phyloP scores from a whole-genome alignment of 2,329 filamentous ascomycete species.

The Talaromyces sp. region DNA sequence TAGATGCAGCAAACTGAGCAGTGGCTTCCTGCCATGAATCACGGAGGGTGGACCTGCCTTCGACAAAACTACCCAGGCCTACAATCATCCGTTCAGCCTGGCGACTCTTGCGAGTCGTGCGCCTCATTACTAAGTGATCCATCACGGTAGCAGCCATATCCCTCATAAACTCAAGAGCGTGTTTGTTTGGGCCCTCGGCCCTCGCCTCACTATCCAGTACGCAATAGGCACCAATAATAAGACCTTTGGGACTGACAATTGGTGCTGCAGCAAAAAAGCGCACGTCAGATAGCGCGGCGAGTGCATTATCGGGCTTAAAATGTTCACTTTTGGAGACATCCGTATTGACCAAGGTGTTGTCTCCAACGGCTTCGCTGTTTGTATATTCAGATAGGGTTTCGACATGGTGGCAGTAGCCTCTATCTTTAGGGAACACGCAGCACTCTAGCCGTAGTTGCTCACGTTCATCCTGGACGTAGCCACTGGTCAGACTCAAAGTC shows the following conservation, averaged over 20 bases:
- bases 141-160: conserved; percentile 54
- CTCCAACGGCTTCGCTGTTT: too few relatives aligned
- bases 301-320: too few relatives aligned
- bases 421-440: conserved; percentile 22
- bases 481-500: conserved; percentile 30
- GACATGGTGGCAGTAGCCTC: conserved; percentile 23
- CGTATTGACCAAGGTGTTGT: too few relatives aligned
- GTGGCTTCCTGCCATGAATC: conserved; percentile 18
- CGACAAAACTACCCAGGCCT: conserved; percentile 48
- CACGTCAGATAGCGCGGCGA: too few relatives aligned
- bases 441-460: conserved; percentile 26
- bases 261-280: too few relatives aligned
- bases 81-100: conserved; percentile 54
- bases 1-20: conserved; percentile 11
- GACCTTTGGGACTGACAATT: neutral
- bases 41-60: conserved; percentile 33
- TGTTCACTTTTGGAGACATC: too few relatives aligned
- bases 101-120: conserved; percentile 46
- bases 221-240: neutral
- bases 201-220: neutral
- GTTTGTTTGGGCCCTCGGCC: neutral
- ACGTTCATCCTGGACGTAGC: conserved; percentile 13
- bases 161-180: conserved; percentile 50
- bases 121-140: conserved; percentile 52
- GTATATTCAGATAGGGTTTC: conserved; percentile 8